These are phyloP conservation scores for Cryptomeria japonica DNA, from an alignment of 75 land plant species.

Conservation along the genomic window DNA sequence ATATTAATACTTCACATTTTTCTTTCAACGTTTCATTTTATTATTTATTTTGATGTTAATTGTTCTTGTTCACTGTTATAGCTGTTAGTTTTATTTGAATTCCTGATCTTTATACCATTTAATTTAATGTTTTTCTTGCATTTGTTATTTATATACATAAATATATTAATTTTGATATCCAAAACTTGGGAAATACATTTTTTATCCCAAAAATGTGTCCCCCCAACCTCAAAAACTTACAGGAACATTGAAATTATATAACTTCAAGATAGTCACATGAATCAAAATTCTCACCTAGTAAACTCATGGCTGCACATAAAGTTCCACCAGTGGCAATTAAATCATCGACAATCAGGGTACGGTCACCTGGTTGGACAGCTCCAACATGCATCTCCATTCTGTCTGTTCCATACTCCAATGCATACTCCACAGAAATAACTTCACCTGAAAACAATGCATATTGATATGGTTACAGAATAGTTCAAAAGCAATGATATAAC, in stretches of 20 bases:
- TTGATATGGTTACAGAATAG: neutral
- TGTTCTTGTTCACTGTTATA: no score
- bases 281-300: slow-evolving; percentile 59
- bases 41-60: no score
- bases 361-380: slow-evolving; percentile 80
- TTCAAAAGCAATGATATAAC: neutral
- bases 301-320: slow-evolving; percentile 76
- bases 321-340: slow-evolving; percentile 95
- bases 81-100: no score
- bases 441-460: slow-evolving; percentile 45
- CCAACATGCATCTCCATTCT: slow-evolving; percentile 95
- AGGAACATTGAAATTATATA: neutral
- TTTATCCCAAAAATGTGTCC: neutral
- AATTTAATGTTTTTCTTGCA: no score
- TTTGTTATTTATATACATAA: no score
- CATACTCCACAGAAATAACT: slow-evolving; percentile 83
- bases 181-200: no score
- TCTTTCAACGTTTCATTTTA: no score
- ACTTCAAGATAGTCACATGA: neutral
- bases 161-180: no score
- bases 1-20: no score
- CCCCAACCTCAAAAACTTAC: no score
- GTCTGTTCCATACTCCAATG: slow-evolving; percentile 89
- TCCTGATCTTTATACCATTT: no score
- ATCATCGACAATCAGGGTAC: slow-evolving; percentile 85